Conservation (phyloP, 2,329 filamentous ascomycete species). For the Hypocreales sp. region DNA sequence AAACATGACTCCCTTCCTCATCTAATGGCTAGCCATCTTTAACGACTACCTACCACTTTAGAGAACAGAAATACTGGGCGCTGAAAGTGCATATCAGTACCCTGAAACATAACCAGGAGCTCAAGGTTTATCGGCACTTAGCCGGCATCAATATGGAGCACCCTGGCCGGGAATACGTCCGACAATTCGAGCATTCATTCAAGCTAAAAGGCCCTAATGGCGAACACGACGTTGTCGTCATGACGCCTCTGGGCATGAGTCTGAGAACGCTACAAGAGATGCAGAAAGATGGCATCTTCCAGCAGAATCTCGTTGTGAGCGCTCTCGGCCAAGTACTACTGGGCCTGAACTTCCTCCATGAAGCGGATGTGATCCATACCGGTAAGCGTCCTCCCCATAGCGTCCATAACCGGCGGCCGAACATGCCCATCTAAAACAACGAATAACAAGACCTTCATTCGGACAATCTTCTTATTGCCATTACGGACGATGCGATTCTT, state of each 20-base stretch:
- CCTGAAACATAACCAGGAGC: constrained; percentile 13
- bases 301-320: constrained; percentile 9
- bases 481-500: constrained; percentile 15
- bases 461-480: constrained; percentile 19
- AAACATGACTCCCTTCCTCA: background rate
- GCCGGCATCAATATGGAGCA: constrained; percentile 9
- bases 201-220: constrained; percentile 13
- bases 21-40: background rate
- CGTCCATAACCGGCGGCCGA: too few relatives aligned
- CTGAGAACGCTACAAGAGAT: constrained; percentile 17
- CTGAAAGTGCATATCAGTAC: constrained; percentile 18
- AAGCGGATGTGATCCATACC: constrained; percentile 11
- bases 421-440: too few relatives aligned
- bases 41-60: constrained; percentile 2
- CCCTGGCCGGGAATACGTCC: constrained; percentile 13
- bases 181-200: constrained; percentile 19
- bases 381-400: constrained; percentile 9
- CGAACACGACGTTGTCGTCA: constrained; percentile 17
- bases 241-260: constrained; percentile 20
- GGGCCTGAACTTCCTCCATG: constrained; percentile 11
- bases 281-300: constrained; percentile 10
- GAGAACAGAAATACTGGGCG: constrained; percentile 10
- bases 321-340: constrained; percentile 10
- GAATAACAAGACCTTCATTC: constrained; percentile 16
- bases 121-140: constrained; percentile 14